Percentiles rank a stretch among this genome's conserved stretches.
Evolutionary conservation across 345 rosid species (phyloP).

Genomic region (Eutrema japonicum): DNA sequence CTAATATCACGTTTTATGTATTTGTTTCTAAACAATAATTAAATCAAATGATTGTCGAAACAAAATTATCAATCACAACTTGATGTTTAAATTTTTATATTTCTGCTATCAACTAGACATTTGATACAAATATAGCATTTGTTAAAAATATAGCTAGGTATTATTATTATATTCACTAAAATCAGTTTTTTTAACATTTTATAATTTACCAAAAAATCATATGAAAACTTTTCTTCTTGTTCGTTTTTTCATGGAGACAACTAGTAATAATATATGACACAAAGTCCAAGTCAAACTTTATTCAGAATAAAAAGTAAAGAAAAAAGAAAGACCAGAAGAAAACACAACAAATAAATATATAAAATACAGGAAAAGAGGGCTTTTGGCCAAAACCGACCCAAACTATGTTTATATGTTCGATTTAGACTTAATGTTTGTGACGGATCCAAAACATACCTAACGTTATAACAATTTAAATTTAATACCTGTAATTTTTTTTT

Average conservation of each 20-base stretch:
- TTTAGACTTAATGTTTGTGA: too few species aligned
- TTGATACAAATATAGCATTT: not conserved
- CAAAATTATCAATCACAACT: not conserved
- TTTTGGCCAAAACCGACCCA: too few species aligned
- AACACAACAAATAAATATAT: constrained; percentile 15
- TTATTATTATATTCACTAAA: not conserved
- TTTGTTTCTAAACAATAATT: not conserved
- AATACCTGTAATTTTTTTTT: too few species aligned
- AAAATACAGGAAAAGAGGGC: constrained; percentile 1
- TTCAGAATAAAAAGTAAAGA: not conserved
- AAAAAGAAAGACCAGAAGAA: not conserved
- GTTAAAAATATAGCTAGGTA: not conserved
- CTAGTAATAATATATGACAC: not conserved
- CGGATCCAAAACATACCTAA: too few species aligned
- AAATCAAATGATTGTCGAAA: not conserved
- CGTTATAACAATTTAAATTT: too few species aligned
- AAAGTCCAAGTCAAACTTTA: constrained; percentile 9
- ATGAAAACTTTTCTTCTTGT: not conserved
- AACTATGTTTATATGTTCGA: too few species aligned
- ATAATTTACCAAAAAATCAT: not conserved
- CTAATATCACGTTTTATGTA: not conserved
- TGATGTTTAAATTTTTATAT: too few species aligned
- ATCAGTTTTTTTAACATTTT: not conserved
- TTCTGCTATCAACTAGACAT: not conserved
- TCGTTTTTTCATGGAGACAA: not conserved